These are phyloP conservation scores for Diutina siamensis DNA, from an alignment of 1,139 yeast species.

Conservation along the genomic window DNA sequence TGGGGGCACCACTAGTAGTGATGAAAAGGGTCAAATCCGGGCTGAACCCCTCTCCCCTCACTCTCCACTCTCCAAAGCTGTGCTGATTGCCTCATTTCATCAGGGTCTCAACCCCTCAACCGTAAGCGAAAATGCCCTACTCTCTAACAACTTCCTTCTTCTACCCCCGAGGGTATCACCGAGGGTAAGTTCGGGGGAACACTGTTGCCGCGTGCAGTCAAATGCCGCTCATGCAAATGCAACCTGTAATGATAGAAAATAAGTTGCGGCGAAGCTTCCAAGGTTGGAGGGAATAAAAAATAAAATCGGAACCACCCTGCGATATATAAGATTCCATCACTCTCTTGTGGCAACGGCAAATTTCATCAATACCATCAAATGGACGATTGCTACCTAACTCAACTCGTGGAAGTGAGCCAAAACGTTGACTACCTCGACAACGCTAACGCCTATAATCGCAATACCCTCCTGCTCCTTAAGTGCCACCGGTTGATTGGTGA, in stretches of 20 bases:
- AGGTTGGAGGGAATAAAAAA: neutral
- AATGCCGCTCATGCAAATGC: neutral
- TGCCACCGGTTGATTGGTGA: conserved; percentile 12
- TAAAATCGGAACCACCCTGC: neutral
- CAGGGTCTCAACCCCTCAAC: no score
- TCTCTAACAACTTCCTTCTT: no score
- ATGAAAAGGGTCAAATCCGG: no score
- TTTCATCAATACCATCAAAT: neutral
- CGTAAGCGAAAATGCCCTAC: neutral
- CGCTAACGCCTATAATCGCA: conserved; percentile 13
- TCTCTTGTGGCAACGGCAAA: no score
- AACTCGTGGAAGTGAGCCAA: conserved; percentile 13
- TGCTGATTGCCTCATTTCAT: no score
- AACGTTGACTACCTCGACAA: conserved; percentile 26
- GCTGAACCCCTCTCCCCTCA: no score
- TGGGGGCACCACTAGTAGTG: no score
- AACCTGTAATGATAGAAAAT: neutral
- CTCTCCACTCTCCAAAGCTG: no score
- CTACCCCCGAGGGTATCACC: neutral
- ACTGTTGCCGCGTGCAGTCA: neutral
- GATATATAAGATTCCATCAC: neutral
- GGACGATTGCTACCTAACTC: conserved; percentile 10
- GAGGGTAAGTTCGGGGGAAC: neutral
- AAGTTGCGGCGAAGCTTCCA: conserved; percentile 4
- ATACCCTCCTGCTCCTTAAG: neutral